Base-by-base conservation (phyloP, 164 flowering plant species). In the Macadamia tetraphylla region DNA sequence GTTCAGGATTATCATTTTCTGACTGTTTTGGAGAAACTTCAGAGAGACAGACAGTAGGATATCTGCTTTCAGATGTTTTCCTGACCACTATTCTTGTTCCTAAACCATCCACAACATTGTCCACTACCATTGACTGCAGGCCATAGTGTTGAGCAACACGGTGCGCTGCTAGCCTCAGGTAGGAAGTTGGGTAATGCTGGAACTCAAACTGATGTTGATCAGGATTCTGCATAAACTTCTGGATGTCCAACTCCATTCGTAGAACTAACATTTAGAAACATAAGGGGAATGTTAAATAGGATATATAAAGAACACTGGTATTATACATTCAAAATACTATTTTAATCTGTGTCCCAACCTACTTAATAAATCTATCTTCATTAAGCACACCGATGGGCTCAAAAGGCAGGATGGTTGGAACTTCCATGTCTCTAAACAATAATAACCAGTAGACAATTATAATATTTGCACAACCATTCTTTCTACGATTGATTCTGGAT, bases 121-220 rank as follows among this genome's bases (percentile, higher is more conserved):
- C 97, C 70, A 70, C 80, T 43, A 88, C 94, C 85, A 84, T 77
- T 6, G 97, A 85, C 64, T 79, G 87, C 73, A 94, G 71, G 60
- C 92, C 85, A 74, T 92, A 94, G 80, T 94, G 97, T 69, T 90
- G 97, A 71, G 97, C 93, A 73, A 90, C 94, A 68, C 98, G 90
- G 67, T 94, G 98, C 7, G 94, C 95, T 35, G 97, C 96, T 63
- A 94, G 91, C 30, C 98, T 85, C 64, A 91, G 89, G 63, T 94
- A 94, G n/a, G 97, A 92, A 65, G 92, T 87, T 10, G 97, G 92
- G 55, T 86, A 86, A 76, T 88, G 93, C 43, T 75, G 97, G 70
- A 94, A 90, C 83, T 94, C 97, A 71, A 90, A 86, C 42, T 83
- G 89, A 68, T 85, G 87, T 66, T 80, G 82, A 53, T 85, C 88